Conservation (phyloP, 169 alveolate genomes). For the Theileria parva region DNA sequence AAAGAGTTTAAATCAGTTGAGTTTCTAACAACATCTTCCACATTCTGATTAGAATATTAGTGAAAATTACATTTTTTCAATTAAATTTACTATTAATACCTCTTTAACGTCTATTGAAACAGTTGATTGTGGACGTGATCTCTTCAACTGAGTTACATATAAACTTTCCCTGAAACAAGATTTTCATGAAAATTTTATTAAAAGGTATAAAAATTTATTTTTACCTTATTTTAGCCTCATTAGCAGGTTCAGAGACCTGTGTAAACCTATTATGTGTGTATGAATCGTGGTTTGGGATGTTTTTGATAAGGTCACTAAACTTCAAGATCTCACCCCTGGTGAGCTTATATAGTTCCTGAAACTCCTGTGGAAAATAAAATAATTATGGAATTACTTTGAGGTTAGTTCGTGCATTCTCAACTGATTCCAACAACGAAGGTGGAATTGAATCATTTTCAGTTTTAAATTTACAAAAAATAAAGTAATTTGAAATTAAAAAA, state of each 20-base stretch:
- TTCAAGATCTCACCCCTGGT: constrained; percentile 6
- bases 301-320: neutral
- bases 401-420: neutral
- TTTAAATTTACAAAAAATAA: neutral
- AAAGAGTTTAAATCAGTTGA: constrained; percentile 37
- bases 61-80: neutral
- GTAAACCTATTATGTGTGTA: neutral
- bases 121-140: constrained; percentile 46
- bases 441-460: neutral
- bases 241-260: neutral
- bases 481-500: neutral
- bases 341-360: constrained; percentile 24
- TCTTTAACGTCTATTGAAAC: constrained; percentile 50
- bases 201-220: neutral
- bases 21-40: constrained; percentile 31
- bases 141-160: constrained; percentile 56
- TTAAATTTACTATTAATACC: constrained; percentile 9
- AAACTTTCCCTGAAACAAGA: constrained; percentile 29
- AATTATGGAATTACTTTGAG: constrained; percentile 10
- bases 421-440: neutral
- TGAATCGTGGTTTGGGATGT: neutral
- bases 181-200: neutral
- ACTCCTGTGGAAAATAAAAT: constrained; percentile 13
- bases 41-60: constrained; percentile 19
- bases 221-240: neutral